Base-by-base conservation (phyloP, 768 basidiomycete genomes). In the Fomitopsis pulvina region DNA sequence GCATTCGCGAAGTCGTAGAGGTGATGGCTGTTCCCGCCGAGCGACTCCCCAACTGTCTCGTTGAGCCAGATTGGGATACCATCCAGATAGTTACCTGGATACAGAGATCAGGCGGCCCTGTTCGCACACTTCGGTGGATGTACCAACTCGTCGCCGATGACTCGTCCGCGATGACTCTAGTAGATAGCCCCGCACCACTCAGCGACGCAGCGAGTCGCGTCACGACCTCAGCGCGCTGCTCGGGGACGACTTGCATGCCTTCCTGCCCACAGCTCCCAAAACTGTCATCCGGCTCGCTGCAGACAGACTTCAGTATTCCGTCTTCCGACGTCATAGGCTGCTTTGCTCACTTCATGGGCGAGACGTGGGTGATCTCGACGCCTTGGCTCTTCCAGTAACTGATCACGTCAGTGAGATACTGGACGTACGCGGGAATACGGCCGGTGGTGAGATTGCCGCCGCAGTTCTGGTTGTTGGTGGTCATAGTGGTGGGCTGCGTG, bases 1-100 rank as follows among this genome's bases (percentile, higher is more conserved):
- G 72, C 72, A n/a, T 59, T 65, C 2, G 71, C 69, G 57, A 74
- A 75, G 43, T 71, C 70, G 52, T 74, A 75, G n/a, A 71, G 71
- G 51, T 75, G 73, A 45, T 73, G 73, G 11, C 67, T 67, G 24
- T 74, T 54, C 11, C 67, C 71, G 9, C 65, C 64, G 3, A 75
- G 66, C 14, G 51, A 42, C 64, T 67, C 48, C n/a, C 28, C 40
- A 14, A 25, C 29, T 20, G 54, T 49, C 34, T 38, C 25, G n/a
- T 56, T 52, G 30, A 59, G 25, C 60, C 60, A 61, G 10, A 48
- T 39, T 2, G 56, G 48, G n/a, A 56, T 56, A 28, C 57, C 57
- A 24, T 50, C 37, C 16, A 51, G 24, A 50, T 59, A 61, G 32
- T 55, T 51, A 20, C 50, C 52, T 14, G 54, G 53, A 14, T 14